These are phyloP conservation scores for Geopyxis carbonaria DNA, from an alignment of 495 filamentous ascomycete species.

Conservation along the genomic window DNA sequence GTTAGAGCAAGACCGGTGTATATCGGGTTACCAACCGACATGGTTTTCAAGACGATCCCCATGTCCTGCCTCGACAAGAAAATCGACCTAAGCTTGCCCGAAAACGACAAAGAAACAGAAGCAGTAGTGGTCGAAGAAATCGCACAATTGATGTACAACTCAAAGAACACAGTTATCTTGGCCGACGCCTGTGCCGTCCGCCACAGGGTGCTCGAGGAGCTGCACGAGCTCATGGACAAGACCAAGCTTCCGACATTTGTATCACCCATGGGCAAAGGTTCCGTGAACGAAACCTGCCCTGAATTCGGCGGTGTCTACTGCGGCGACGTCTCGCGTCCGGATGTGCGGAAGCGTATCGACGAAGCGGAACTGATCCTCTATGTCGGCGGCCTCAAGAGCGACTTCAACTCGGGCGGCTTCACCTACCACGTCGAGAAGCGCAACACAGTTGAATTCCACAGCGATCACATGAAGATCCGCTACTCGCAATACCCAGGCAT, in stretches of 20 bases:
- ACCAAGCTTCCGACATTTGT: constrained; percentile 70
- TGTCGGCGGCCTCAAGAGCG: constrained; percentile 69
- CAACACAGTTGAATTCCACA: constrained; percentile 79
- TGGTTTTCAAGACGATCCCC: constrained; percentile 64
- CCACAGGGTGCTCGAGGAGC: constrained; percentile 57
- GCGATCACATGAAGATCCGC: constrained; percentile 44
- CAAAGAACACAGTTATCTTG: constrained; percentile 62
- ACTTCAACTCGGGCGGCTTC: constrained; percentile 83
- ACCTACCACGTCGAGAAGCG: constrained; percentile 67
- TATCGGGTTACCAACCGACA: constrained; percentile 70
- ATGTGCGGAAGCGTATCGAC: constrained; percentile 58
- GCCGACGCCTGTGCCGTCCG: constrained; percentile 86
- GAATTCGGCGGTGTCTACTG: constrained; percentile 79
- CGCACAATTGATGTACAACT: constrained; percentile 55
- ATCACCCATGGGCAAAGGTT: constrained; percentile 83
- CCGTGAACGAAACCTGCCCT: constrained; percentile 56
- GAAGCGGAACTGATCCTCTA: constrained; percentile 65
- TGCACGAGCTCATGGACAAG: constrained; percentile 58
- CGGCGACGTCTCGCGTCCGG: constrained; percentile 55
- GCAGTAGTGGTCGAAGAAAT: constrained; percentile 72
- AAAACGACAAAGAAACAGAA: constrained; percentile 56
- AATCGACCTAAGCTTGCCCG: constrained; percentile 46
- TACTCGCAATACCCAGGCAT: constrained; percentile 74
- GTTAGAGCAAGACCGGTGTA: constrained; percentile 61
- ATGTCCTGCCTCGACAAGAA: constrained; percentile 49